Conservation (phyloP, 768 basidiomycete genomes). For the Punctularia strigosozonata region DNA sequence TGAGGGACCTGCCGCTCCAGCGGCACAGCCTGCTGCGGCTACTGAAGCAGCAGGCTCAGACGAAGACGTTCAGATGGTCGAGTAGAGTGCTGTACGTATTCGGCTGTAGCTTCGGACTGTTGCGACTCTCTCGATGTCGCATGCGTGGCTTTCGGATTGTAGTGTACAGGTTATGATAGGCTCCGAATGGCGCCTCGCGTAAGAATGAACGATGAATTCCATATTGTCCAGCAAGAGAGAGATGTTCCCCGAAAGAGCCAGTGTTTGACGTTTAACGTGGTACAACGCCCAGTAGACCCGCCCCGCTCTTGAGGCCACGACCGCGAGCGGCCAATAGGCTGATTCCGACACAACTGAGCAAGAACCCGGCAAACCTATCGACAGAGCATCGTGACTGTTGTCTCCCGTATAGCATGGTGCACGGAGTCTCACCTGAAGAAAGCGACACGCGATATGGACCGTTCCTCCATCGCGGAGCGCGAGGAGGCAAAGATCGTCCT, state of each 20-base stretch:
- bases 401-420: background rate
- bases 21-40: conserved; percentile 18
- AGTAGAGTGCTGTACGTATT: too few species aligned
- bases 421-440: conserved; percentile 58
- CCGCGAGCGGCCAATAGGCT: conserved; percentile 64
- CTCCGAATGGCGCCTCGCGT: too few species aligned
- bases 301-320: conserved; percentile 52
- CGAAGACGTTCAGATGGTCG: conserved; percentile 83
- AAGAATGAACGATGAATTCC: too few species aligned
- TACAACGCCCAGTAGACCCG: conserved; percentile 62
- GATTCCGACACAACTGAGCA: conserved; percentile 73
- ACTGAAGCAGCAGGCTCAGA: conserved; percentile 31
- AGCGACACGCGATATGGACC: conserved; percentile 73
- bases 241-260: too few species aligned
- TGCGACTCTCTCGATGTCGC: too few species aligned
- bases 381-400: background rate
- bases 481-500: conserved; percentile 83
- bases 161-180: too few species aligned
- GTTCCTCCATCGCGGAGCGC: conserved; percentile 68
- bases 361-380: conserved; percentile 66
- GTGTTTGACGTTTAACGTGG: too few species aligned
- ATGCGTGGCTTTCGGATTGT: too few species aligned
- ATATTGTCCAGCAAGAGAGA: too few species aligned
- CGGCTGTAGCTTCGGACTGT: too few species aligned
- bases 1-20: conserved; percentile 24